phyloP scores from a whole-genome alignment of 2,329 filamentous ascomycete genomes.

The Daldinia eschscholtzii region DNA sequence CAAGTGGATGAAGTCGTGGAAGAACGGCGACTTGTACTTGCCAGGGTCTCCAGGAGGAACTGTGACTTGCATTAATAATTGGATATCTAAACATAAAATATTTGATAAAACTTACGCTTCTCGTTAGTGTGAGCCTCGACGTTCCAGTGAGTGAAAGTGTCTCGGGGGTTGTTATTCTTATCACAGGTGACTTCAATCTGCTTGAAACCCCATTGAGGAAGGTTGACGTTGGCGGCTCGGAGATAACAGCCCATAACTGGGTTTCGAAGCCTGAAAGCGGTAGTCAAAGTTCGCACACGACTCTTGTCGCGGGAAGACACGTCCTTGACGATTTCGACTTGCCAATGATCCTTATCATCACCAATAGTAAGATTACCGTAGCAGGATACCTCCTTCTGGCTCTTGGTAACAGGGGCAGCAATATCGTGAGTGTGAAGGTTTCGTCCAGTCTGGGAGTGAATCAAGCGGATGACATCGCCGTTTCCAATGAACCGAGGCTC shows the following conservation, averaged over 20 bases:
- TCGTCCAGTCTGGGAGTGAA: conserved; percentile 94
- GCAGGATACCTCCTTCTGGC: conserved; percentile 91
- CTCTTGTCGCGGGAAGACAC: conserved; percentile 87
- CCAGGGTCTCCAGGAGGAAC: conserved; percentile 90
- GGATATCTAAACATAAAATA: neutral
- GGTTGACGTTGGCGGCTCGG: conserved; percentile 92
- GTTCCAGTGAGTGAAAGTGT: conserved; percentile 99
- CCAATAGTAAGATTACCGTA: conserved; percentile 97
- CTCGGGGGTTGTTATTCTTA: conserved; percentile 91
- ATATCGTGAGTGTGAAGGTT: conserved; percentile 97
- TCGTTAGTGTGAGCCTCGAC: conserved; percentile 96
- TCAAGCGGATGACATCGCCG: conserved; percentile 82
- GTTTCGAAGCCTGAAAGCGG: conserved; percentile 90
- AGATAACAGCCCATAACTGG: conserved; percentile 89
- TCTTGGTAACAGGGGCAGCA: conserved; percentile 87
- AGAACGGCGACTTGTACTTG: conserved; percentile 95
- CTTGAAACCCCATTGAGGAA: conserved; percentile 99
- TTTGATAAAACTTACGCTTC: conserved; percentile 74
- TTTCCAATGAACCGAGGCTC: conserved; percentile 82
- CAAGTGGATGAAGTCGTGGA: conserved; percentile 96
- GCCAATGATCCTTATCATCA: conserved; percentile 98
- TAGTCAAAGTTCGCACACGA: conserved; percentile 90
- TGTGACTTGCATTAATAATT: conserved; percentile 54
- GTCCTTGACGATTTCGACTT: conserved; percentile 90
- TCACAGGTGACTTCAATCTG: conserved; percentile 98